phyloP scores from a whole-genome alignment of 2,329 filamentous ascomycete genomes.

The Monilinia fructigena region DNA sequence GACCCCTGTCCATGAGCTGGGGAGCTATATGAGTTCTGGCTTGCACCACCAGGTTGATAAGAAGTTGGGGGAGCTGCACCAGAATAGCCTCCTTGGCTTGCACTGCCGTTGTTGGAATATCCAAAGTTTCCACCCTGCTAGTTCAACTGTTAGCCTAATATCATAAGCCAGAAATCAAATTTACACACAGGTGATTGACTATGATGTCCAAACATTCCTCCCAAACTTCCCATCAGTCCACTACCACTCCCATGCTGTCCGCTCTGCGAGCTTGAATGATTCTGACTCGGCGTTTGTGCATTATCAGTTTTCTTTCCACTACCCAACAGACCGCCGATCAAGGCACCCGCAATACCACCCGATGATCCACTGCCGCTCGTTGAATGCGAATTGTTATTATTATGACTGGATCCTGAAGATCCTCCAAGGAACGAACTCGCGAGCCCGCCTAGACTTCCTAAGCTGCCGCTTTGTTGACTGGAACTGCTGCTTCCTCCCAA shows the following conservation, averaged over 20 bases:
- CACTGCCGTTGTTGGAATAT: slow-evolving; percentile 53
- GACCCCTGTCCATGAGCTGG: slow-evolving; percentile 20
- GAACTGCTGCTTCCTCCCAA: slow-evolving; percentile 21
- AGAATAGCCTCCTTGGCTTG: slow-evolving; percentile 53
- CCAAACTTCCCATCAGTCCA: slow-evolving; percentile 36
- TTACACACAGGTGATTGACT: slow-evolving; percentile 30
- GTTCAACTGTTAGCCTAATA: slow-evolving; percentile 28
- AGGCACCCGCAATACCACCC: slow-evolving; percentile 42
- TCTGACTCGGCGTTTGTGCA: slow-evolving; percentile 33
- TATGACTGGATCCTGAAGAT: slow-evolving; percentile 29
- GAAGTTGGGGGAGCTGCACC: slow-evolving; percentile 62
- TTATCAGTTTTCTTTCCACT: slow-evolving; percentile 46
- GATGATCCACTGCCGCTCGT: slow-evolving; percentile 35
- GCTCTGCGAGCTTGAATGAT: slow-evolving; percentile 42
- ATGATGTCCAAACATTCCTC: slow-evolving; percentile 37
- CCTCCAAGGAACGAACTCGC: slow-evolving; percentile 41
- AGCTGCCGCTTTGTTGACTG: slow-evolving; percentile 32
- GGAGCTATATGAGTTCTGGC: slow-evolving; percentile 29
- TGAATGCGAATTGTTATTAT: slow-evolving; percentile 33
- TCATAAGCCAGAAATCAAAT: background rate
- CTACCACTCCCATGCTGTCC: slow-evolving; percentile 35
- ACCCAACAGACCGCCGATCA: slow-evolving; percentile 55
- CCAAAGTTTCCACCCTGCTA: slow-evolving; percentile 56
- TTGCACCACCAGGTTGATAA: slow-evolving; percentile 49
- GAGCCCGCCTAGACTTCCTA: slow-evolving; percentile 43